Base-by-base conservation (phyloP, 257 asterid genomes). In the Solanum ossicruentum region DNA sequence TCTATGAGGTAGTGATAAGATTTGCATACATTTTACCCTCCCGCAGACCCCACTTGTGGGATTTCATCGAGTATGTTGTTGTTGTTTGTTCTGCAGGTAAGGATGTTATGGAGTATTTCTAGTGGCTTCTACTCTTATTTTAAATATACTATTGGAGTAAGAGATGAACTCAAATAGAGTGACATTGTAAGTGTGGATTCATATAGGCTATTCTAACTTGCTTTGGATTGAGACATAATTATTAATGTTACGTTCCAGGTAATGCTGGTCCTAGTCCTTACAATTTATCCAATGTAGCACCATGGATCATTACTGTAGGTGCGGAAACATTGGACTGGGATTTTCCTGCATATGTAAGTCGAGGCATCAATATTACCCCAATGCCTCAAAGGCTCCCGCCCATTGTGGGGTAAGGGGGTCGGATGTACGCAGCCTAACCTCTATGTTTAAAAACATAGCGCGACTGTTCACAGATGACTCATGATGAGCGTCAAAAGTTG, bases 261-360 rank as follows among this genome's bases (percentile, higher is more conserved):
- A 83, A 83, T 21, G 83, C 91, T 16, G 95, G 95, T 57, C 88
- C 95, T 58, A 16, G 70, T 6, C 80, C 87, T 75, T 85, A 90
- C 61, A 86, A 87, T 0, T 41, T 91, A 17, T 88, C 91, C 7
- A 93, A 93, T 83, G 90, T 91, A 7, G 97, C 98, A 3, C 97
- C 98, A 0, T 94, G 98, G 97, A 92, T 93, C 2, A 77, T 91
- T 75, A 93, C 95, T 1, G 98, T 94, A 17, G 98, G 97, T 36
- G 97, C 98, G 1, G 93, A 95, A 18, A 92, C 97, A 0, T 39
- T 93, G 1, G 93, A 93, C 79, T 89, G 98, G 7, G 94, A 77
- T 52, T 51, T 77, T 52, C 95, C 95, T 7, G 93, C 95, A 21
- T 86, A 67, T 8, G 91, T 87, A 18, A 52, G 69, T 26, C 52